Evolutionary conservation across 495 filamentous ascomycete species (phyloP).

Genomic region (Trichodelitschia bisporula): DNA sequence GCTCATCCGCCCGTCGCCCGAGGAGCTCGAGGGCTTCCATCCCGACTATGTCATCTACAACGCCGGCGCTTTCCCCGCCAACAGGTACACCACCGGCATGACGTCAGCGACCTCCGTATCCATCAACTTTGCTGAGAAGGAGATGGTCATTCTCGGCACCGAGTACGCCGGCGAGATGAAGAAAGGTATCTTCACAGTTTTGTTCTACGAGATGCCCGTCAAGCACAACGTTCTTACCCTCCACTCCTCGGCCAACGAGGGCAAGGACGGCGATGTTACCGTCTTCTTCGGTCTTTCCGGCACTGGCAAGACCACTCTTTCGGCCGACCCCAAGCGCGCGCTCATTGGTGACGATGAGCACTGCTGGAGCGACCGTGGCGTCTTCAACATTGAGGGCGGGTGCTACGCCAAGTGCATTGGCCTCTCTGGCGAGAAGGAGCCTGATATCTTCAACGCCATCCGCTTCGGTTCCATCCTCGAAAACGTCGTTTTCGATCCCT

Average conservation of each 20-base stretch:
- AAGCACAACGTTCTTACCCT: conserved; percentile 98
- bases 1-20: conserved; percentile 77
- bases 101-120: conserved; percentile 77
- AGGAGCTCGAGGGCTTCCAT: conserved; percentile 90
- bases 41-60: conserved; percentile 99
- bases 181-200: conserved; percentile 96
- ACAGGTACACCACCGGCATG: conserved; percentile 95
- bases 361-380: conserved; percentile 89
- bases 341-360: conserved; percentile 98
- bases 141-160: conserved; percentile 96
- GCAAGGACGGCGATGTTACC: conserved; percentile 70
- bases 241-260: conserved; percentile 85
- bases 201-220: conserved; percentile 99
- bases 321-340: conserved; percentile 85
- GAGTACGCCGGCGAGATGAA: conserved; percentile 99
- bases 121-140: conserved; percentile 73
- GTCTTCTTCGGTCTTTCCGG: conserved; percentile 98
- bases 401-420: conserved; percentile 99
- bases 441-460: conserved; percentile 94
- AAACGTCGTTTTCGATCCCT: conserved; percentile 92
- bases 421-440: conserved; percentile 91
- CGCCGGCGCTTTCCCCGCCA: conserved; percentile 92
- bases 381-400: conserved; percentile 99
- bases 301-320: conserved; percentile 95
- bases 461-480: conserved; percentile 90